These are phyloP conservation scores for Debaryomycetaceae sp. DNA, from an alignment of 1,139 yeast species.

Conservation along the genomic window DNA sequence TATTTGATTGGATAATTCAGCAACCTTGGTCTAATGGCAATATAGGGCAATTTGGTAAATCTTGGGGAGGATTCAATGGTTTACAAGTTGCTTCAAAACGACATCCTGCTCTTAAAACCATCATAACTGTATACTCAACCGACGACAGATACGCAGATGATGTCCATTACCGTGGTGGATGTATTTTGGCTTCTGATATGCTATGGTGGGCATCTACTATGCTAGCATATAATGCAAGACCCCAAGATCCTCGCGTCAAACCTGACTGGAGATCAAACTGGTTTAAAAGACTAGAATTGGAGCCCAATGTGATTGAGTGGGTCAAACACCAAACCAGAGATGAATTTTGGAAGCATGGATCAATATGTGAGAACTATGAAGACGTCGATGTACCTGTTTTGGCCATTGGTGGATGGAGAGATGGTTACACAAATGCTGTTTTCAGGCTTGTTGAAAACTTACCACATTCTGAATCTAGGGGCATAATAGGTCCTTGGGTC, in stretches of 20 bases:
- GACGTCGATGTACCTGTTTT: constrained; percentile 37
- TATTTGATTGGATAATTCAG: constrained; percentile 35
- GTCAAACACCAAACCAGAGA: constrained; percentile 37
- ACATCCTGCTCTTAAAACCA: constrained; percentile 39
- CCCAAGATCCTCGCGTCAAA: constrained; percentile 40
- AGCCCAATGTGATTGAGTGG: constrained; percentile 38
- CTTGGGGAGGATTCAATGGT: constrained; percentile 46
- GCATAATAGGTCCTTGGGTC: constrained; percentile 43
- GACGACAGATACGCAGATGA: constrained; percentile 43
- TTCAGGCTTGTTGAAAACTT: constrained; percentile 35
- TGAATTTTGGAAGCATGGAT: constrained; percentile 41
- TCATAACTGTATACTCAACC: constrained; percentile 39
- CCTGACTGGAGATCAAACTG: constrained; percentile 34
- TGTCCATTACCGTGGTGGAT: constrained; percentile 43
- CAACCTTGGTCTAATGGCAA: constrained; percentile 42
- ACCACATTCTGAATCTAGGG: constrained; percentile 24
- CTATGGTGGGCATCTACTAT: constrained; percentile 46
- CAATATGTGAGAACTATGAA: constrained; percentile 34
- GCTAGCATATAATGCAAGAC: constrained; percentile 37
- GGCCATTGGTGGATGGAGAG: constrained; percentile 43
- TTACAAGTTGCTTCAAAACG: constrained; percentile 41
- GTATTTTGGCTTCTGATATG: constrained; percentile 39
- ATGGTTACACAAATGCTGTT: constrained; percentile 39
- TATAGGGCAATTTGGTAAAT: constrained; percentile 43
- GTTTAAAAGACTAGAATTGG: constrained; percentile 27